Evolutionary conservation across 192 early-diverging fungal species (phyloP).

Genomic region (Coemansia sp.): DNA sequence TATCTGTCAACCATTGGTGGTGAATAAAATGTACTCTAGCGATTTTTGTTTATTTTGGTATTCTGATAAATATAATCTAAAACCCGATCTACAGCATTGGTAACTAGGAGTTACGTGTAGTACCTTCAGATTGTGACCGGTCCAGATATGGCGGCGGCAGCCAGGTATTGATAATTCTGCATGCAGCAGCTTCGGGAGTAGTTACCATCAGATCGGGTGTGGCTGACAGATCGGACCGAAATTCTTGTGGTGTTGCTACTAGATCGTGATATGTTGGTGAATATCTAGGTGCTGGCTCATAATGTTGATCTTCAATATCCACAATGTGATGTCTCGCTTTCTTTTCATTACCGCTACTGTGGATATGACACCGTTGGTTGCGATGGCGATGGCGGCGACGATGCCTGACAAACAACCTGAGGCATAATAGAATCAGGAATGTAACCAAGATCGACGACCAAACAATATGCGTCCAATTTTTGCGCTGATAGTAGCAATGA

Average conservation of each 20-base stretch:
- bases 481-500: slow-evolving; percentile 18
- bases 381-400: slow-evolving; percentile 1
- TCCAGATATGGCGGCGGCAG: slow-evolving; percentile 9
- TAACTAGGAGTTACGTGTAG: background rate
- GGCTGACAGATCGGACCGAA: background rate
- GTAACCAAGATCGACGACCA: slow-evolving; percentile 14
- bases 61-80: background rate
- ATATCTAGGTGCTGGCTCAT: slow-evolving; percentile 34
- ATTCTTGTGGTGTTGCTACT: background rate
- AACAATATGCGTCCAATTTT: slow-evolving; percentile 20
- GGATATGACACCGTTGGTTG: background rate
- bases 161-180: background rate
- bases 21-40: background rate
- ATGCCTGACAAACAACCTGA: slow-evolving; percentile 2
- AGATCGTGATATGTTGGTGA: slow-evolving; percentile 13
- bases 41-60: slow-evolving; percentile 2
- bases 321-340: background rate
- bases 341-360: background rate
- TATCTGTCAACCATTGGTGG: background rate
- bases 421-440: slow-evolving; percentile 2
- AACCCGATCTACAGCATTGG: background rate
- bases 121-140: background rate
- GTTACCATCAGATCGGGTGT: background rate
- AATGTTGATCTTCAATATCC: slow-evolving; percentile 9
- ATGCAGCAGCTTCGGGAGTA: background rate